phyloP scores from a whole-genome alignment of 345 rosid genomes.

The Leavenworthia alabamica region DNA sequence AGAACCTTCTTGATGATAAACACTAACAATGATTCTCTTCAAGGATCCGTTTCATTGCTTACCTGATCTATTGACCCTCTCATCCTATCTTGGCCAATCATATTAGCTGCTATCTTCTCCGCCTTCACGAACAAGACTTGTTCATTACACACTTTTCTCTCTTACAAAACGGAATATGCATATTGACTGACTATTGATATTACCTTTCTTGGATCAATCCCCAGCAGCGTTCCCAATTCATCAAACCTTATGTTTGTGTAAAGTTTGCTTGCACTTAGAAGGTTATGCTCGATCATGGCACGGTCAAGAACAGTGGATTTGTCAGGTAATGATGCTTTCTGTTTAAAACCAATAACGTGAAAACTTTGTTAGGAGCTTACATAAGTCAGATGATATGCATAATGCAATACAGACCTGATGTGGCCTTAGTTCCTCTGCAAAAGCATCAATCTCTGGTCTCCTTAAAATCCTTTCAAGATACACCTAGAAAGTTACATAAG shows the following conservation, averaged over 20 bases:
- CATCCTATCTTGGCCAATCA: conserved; percentile 95
- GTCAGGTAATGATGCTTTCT: conserved; percentile 94
- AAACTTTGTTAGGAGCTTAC: neutral
- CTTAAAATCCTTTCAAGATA: conserved; percentile 91
- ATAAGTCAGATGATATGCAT: neutral
- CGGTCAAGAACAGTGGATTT: conserved; percentile 93
- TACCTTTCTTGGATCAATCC: conserved; percentile 89
- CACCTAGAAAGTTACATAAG: conserved; percentile 46
- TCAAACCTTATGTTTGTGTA: conserved; percentile 98
- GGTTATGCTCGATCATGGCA: conserved; percentile 98
- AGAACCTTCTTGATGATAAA: neutral
- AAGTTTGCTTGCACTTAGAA: conserved; percentile 92
- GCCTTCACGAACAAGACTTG: conserved; percentile 44
- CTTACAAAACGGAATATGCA: neutral
- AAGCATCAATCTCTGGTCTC: conserved; percentile 93
- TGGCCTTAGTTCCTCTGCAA: conserved; percentile 83
- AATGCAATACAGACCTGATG: conserved; percentile 68
- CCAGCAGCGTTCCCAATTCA: conserved; percentile 92
- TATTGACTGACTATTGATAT: neutral
- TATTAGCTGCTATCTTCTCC: conserved; percentile 96
- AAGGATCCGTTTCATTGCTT: neutral
- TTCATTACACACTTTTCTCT: neutral
- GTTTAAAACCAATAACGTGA: conserved; percentile 26
- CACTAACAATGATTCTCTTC: neutral
- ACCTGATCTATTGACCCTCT: conserved; percentile 98